Evolutionary conservation across 2,329 filamentous ascomycete genomes (phyloP), one percentile per base, ranked within the genome.

Genomic region (Chaetothyriales sp.): DNA sequence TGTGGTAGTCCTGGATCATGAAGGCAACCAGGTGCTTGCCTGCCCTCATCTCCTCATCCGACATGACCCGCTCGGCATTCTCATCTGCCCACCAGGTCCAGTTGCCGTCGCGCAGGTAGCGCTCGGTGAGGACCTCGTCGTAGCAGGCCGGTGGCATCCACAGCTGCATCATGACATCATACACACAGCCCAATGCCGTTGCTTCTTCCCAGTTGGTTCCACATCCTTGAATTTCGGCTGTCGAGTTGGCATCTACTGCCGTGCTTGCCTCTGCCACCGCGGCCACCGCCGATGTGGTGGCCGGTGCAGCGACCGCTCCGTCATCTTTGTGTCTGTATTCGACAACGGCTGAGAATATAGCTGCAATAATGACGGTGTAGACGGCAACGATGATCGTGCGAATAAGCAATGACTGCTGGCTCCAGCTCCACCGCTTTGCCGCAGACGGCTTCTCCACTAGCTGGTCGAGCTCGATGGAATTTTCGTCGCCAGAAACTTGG

Each of bases 101-200:
- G 48, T 60, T 60, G 48, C 58, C 58, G 3, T 52, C 51, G 2
- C 53, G 49, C 7, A 60, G 55, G 51, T 59, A 60, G 5, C 54
- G 55, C 22, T 60, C 53, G 6, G 55, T 56, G 4, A 60, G 51
- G 9, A 49, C 10, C 42, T 51, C 49, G 46, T 60, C 57, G 44
- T 54, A 57, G 53, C 58, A 60, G 25, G 26, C 55, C 2, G 50
- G 48, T 9, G 57, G 56, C 2, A 52, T 59, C 58, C 58, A 60
- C 42, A 56, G 53, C 44, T 59, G 56, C 58, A 60, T 60, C 58
- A 60, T 60, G 20, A 60, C 58, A 46, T 60, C 58, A 44, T 57
- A 60, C 26, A 55, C 26, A 39, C 58, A 60, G 20, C 58, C 58
- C n/a, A 52, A 49, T 10, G 44, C 58, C 36, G 54, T 47, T 7